These are phyloP conservation scores for Fomitopsis schrenkii DNA, from an alignment of 1,284 basidiomycete genomes.

Conservation along the genomic window DNA sequence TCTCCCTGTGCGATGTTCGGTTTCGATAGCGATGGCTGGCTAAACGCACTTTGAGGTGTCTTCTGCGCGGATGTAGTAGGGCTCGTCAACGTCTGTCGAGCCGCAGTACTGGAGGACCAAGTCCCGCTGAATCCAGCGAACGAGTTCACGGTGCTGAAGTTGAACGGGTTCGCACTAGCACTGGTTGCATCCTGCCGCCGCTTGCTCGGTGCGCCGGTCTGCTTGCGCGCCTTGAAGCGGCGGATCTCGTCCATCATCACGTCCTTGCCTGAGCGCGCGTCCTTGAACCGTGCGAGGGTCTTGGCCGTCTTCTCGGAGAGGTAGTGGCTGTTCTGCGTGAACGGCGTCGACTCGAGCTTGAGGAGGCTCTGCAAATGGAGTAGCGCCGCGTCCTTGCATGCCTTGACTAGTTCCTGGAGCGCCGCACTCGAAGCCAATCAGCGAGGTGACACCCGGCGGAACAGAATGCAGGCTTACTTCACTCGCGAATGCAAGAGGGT, in stretches of 20 bases:
- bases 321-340: constrained; percentile 33
- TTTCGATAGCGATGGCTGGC: neutral
- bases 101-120: neutral
- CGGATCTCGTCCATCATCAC: neutral
- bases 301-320: constrained; percentile 14
- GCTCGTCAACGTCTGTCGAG: neutral
- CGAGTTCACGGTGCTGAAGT: neutral
- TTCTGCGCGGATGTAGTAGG: neutral
- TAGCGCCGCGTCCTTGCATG: constrained; percentile 1
- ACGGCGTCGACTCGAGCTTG: constrained; percentile 25
- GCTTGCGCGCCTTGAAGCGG: neutral
- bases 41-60: neutral
- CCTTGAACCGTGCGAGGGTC: constrained; percentile 18
- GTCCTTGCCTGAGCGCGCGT: constrained; percentile 12
- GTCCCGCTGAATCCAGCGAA: neutral
- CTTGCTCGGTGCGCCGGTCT: constrained; percentile 1
- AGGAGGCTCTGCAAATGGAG: constrained; percentile 19
- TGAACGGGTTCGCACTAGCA: neutral
- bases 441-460: neutral
- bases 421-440: neutral
- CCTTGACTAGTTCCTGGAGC: constrained; percentile 12
- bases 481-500: constrained; percentile 23
- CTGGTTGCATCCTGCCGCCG: neutral
- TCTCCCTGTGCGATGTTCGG: too few species aligned
- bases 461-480: constrained; percentile 15